phyloP scores from a whole-genome alignment of 495 filamentous ascomycete genomes.

The Podospora australis region DNA sequence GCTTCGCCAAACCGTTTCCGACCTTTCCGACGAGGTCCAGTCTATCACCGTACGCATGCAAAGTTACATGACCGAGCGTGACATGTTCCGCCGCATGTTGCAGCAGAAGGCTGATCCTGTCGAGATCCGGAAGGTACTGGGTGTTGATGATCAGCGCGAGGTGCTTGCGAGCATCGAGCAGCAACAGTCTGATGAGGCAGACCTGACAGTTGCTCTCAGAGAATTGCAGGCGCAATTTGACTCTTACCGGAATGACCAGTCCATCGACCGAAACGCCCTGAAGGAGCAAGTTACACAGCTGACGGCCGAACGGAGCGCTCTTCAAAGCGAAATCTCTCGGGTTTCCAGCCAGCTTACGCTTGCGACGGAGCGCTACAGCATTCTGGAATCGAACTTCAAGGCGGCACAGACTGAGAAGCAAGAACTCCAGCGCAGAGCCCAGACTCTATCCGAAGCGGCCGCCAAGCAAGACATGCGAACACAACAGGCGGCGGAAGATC shows the following conservation, averaged over 20 bases:
- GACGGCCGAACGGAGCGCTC: conserved; percentile 68
- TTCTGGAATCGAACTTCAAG: conserved; percentile 81
- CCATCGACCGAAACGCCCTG: conserved; percentile 68
- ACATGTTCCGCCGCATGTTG: conserved; percentile 94
- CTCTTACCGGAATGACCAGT: conserved; percentile 75
- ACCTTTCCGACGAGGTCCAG: conserved; percentile 62
- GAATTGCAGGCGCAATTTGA: conserved; percentile 90
- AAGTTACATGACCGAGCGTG: conserved; percentile 89
- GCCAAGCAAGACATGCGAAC: conserved; percentile 84
- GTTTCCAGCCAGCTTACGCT: conserved; percentile 76
- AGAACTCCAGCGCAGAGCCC: conserved; percentile 74
- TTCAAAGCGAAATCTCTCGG: conserved; percentile 71
- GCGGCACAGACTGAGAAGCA: conserved; percentile 76
- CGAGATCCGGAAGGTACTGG: conserved; percentile 60
- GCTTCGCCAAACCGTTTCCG: conserved; percentile 56
- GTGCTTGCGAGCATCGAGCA: conserved; percentile 48
- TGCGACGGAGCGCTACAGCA: conserved; percentile 73
- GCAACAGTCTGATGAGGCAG: conserved; percentile 35
- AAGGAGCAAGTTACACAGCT: conserved; percentile 82
- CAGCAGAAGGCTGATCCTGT: conserved; percentile 56
- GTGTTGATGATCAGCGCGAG: conserved; percentile 43
- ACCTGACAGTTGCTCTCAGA: conserved; percentile 50
- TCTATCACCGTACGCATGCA: conserved; percentile 72
- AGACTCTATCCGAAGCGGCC: conserved; percentile 67
- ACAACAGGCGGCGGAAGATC: conserved; percentile 88